Conservation (phyloP, 257 asterid genomes). For the Schizonepeta tenuifolia region DNA sequence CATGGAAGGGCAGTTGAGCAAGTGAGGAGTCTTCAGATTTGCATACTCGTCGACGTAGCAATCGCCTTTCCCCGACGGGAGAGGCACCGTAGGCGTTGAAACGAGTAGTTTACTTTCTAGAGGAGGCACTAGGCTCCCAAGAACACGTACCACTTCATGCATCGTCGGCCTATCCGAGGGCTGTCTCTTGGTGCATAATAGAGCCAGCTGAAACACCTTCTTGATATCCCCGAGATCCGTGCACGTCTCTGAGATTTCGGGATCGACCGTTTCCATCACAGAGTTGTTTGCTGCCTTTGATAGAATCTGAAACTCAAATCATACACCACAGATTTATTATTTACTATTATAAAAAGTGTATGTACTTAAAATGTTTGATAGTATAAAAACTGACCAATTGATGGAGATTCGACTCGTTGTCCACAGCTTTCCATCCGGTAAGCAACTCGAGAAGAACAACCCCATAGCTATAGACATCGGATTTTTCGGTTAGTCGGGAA, state of each 20-base stretch:
- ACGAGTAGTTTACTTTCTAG: constrained; percentile 37
- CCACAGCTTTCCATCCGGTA: constrained; percentile 87
- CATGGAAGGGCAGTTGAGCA: constrained; percentile 81
- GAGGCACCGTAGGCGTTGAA: constrained; percentile 21
- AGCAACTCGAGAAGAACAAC: constrained; percentile 83
- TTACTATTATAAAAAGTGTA: not conserved
- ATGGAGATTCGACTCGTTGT: constrained; percentile 86
- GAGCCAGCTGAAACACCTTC: constrained; percentile 94
- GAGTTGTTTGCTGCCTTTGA: constrained; percentile 77
- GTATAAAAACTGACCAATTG: constrained; percentile 68
- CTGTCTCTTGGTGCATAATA: constrained; percentile 82
- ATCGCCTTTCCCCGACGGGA: constrained; percentile 53
- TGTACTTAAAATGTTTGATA: no score
- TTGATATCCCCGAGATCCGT: constrained; percentile 82
- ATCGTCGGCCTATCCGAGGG: constrained; percentile 86
- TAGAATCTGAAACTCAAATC: constrained; percentile 51
- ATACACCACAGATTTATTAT: not conserved
- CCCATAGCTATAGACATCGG: constrained; percentile 91
- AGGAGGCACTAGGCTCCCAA: constrained; percentile 53
- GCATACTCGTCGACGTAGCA: constrained; percentile 89
- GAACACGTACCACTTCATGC: constrained; percentile 90
- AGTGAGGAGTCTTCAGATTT: constrained; percentile 82
- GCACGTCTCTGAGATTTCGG: constrained; percentile 76
- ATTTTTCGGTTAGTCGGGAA: constrained; percentile 89
- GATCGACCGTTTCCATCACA: constrained; percentile 90